Conservation (phyloP, 495 filamentous ascomycete genomes). For the Aspergillus leporis region DNA sequence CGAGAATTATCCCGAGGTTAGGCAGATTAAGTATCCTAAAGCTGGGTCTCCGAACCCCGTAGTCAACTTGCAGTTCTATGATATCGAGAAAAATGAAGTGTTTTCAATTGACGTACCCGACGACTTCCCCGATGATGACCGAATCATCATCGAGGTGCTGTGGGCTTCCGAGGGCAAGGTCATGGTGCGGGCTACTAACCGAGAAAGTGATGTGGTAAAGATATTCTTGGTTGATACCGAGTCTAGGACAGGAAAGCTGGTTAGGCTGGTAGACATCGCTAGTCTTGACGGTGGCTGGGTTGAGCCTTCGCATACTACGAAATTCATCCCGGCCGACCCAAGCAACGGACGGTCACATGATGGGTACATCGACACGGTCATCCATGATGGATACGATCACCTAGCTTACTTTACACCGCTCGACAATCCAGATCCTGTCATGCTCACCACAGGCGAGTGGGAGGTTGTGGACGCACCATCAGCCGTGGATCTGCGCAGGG, state of each 20-base stretch:
- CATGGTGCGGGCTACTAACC: slow-evolving; percentile 86
- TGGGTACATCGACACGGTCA: slow-evolving; percentile 91
- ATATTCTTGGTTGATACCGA: slow-evolving; percentile 83
- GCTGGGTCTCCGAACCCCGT: slow-evolving; percentile 90
- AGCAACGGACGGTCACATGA: slow-evolving; percentile 73
- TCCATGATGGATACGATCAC: slow-evolving; percentile 86
- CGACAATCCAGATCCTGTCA: slow-evolving; percentile 73
- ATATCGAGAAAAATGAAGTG: slow-evolving; percentile 73
- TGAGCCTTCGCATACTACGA: slow-evolving; percentile 85
- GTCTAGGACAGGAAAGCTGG: slow-evolving; percentile 71
- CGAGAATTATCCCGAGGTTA: slow-evolving; percentile 87
- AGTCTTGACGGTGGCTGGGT: slow-evolving; percentile 95
- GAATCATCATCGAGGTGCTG: slow-evolving; percentile 88
- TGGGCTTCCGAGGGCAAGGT: slow-evolving; percentile 83
- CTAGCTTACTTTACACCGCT: slow-evolving; percentile 93
- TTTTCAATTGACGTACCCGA: slow-evolving; percentile 77
- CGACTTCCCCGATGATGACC: slow-evolving; percentile 77
- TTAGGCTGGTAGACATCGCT: slow-evolving; percentile 74
- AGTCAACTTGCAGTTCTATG: slow-evolving; percentile 86
- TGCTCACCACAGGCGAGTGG: slow-evolving; percentile 88
- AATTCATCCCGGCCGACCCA: slow-evolving; percentile 82
- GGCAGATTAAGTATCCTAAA: slow-evolving; percentile 96
- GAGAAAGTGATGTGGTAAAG: slow-evolving; percentile 87
- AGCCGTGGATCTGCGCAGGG: slow-evolving; percentile 79
- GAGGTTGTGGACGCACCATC: slow-evolving; percentile 90